Percentiles rank a stretch among this genome's conserved stretches.
These are phyloP conservation scores for Xylaria grammica DNA, from an alignment of 495 filamentous ascomycete genomes.

Conservation along the genomic window DNA sequence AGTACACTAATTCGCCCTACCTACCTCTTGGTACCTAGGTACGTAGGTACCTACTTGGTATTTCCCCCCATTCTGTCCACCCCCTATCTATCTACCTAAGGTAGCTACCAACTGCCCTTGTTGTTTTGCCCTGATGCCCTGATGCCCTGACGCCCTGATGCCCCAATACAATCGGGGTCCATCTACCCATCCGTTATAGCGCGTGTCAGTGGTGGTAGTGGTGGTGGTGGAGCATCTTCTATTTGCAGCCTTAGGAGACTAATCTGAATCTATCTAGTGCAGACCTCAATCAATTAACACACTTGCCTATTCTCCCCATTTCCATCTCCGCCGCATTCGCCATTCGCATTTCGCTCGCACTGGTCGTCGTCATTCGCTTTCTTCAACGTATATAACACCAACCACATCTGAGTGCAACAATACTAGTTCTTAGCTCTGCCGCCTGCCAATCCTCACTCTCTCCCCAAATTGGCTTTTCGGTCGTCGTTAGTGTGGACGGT, in stretches of 20 bases:
- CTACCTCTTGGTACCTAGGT: background rate
- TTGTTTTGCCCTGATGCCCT: slow-evolving; percentile 3
- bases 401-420: background rate
- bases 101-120: too few species aligned
- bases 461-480: background rate
- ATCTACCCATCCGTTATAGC: background rate
- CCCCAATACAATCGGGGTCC: background rate
- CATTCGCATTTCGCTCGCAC: background rate
- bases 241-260: slow-evolving; percentile 18
- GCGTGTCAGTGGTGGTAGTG: background rate
- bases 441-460: background rate
- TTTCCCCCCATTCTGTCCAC: too few species aligned
- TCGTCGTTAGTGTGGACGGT: background rate
- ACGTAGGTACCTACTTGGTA: background rate
- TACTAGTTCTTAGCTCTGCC: background rate
- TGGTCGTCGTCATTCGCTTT: background rate
- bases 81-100: too few species aligned
- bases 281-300: background rate
- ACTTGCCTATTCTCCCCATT: slow-evolving; percentile 14
- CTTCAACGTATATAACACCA: background rate
- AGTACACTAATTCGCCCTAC: too few species aligned
- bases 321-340: slow-evolving; percentile 16
- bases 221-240: slow-evolving; percentile 12
- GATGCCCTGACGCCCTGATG: too few species aligned
- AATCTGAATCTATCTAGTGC: slow-evolving; percentile 13